Conservation (phyloP, 768 basidiomycete genomes). For the Auricularia cornea region DNA sequence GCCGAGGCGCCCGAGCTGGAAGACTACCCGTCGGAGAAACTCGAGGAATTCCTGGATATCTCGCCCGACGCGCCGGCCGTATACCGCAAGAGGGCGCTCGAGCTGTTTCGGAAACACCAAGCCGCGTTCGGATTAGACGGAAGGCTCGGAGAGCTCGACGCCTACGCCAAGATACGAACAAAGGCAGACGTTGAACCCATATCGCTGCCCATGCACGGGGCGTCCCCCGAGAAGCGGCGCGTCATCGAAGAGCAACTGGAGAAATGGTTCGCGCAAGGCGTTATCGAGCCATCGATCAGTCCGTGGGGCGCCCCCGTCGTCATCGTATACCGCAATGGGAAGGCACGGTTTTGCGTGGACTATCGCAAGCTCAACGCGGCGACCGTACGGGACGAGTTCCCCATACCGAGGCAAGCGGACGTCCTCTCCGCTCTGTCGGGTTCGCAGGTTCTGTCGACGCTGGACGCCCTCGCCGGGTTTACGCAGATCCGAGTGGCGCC, state of each 20-base stretch:
- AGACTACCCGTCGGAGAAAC: constrained; percentile 1
- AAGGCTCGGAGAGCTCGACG: constrained; percentile 21
- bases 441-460: constrained; percentile 22
- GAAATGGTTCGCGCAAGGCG: constrained; percentile 25
- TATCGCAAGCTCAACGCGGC: constrained; percentile 21
- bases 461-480: constrained; percentile 34
- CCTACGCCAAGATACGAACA: constrained; percentile 19
- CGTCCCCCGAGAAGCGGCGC: constrained; percentile 17
- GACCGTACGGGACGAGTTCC: constrained; percentile 22
- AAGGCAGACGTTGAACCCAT: constrained; percentile 15
- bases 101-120: constrained; percentile 11
- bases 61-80: constrained; percentile 12
- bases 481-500: constrained; percentile 28
- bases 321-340: constrained; percentile 30
- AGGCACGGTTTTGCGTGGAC: constrained; percentile 30
- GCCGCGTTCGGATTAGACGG: constrained; percentile 25
- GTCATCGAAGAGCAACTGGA: constrained; percentile 23
- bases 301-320: constrained; percentile 28
- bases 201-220: constrained; percentile 16
- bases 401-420: constrained; percentile 19
- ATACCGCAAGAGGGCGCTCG: constrained; percentile 5
- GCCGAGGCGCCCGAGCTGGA: constrained; percentile 15
- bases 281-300: constrained; percentile 33
- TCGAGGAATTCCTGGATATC: constrained; percentile 11
- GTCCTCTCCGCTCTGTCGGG: constrained; percentile 25